Conservation (phyloP, 345 rosid species). For the Heritiera littoralis region DNA sequence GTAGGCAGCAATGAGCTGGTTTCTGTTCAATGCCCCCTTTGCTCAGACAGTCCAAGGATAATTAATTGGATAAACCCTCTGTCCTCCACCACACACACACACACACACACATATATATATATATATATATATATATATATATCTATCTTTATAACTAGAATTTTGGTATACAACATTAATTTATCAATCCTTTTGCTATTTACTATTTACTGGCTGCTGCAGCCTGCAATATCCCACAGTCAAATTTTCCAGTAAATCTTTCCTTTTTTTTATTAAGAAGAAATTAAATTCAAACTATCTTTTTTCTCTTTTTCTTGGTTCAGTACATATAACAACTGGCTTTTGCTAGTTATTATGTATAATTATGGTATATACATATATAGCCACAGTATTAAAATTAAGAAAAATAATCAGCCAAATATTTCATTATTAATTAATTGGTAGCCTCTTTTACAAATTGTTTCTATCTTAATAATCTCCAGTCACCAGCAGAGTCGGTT, state of each 20-base stretch:
- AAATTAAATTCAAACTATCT: background rate
- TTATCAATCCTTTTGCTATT: background rate
- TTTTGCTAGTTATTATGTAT: no score
- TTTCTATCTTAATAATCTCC: background rate
- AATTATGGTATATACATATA: background rate
- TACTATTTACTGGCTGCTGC: background rate
- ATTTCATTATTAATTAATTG: background rate
- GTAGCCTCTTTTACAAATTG: background rate
- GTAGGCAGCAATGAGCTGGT: background rate
- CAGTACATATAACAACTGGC: no score
- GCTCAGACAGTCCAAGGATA: background rate
- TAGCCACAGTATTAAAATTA: background rate
- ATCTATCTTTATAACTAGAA: background rate
- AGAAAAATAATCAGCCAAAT: background rate
- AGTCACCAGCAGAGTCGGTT: background rate
- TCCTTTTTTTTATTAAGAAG: background rate
- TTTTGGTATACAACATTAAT: background rate
- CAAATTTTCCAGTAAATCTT: background rate
- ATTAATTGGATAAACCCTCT: background rate
- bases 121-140: no score
- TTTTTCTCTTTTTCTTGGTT: background rate
- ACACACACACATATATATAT: background rate
- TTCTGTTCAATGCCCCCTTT: constrained; percentile 2
- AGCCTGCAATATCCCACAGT: background rate
- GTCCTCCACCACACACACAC: no score